Base-by-base conservation (phyloP, 1,139 yeast species). In the Yamadazyma friedrichii region DNA sequence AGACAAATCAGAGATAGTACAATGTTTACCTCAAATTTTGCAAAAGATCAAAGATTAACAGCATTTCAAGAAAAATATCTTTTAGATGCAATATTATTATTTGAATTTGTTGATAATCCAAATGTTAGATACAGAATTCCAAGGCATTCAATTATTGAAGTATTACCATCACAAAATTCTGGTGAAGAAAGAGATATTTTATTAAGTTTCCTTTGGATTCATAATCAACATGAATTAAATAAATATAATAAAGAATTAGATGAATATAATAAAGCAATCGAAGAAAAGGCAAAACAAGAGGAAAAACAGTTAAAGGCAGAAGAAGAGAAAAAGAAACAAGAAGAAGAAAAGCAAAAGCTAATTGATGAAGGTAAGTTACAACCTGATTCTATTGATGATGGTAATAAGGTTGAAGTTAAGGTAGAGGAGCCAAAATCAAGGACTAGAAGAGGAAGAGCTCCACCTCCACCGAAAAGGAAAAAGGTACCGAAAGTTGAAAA, bases 31-130 rank as follows among this genome's bases (percentile, higher is more conserved):
- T 48, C 57, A 11, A 58, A 57, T 38, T 51, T 57, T 9, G 31
- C 12, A 29, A 61, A 64, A 48, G 78, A 75, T 43, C 79, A 72
- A 38, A 80, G 78, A 51, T 61, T 84, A 40, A 84, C 93, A 0
- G 84, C 89, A 0, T 84, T 85, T 51, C 95, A 85, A 54, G 91
- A 83, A 50, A 74, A 79, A 54, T 85, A 85, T 54, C 65, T 78
- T 31, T 62, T 75, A 32, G 78, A 80, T 53, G 89, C 95, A 0
- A 85, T 88, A 38, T 61, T 93, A 36, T 81, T 89, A 11, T 83
- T 93, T 61, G 98, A 93, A 60, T 91, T 82, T 62, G 76, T 76
- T 31, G 98, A 93, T 52, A 84, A 83, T 57, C 78, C 94, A 0
- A 76, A 84, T 40, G 84, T 84, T 9, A 73, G 98, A 42, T 91